Evolutionary conservation across 2,329 filamentous ascomycete genomes (phyloP).

Genomic region (Nemania abortiva): DNA sequence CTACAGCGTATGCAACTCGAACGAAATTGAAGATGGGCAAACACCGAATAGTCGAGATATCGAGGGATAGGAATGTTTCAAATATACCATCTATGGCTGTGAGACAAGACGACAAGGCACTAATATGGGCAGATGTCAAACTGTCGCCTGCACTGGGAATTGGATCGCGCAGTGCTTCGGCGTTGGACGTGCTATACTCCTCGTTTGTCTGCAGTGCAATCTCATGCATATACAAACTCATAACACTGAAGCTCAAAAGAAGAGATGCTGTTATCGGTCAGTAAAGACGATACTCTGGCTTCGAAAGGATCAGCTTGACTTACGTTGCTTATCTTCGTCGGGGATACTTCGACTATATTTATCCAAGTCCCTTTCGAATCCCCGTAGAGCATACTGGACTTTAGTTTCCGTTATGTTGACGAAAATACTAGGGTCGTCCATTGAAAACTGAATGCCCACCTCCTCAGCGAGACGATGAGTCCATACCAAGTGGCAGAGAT

Average conservation of each 20-base stretch:
- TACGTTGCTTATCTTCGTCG: constrained; percentile 66
- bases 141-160: constrained; percentile 55
- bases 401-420: constrained; percentile 71
- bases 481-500: constrained; percentile 70
- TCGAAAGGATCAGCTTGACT: constrained; percentile 50
- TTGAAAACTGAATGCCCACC: constrained; percentile 72
- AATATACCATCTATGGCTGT: constrained; percentile 75
- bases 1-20: constrained; percentile 76
- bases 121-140: constrained; percentile 71
- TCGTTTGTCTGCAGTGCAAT: constrained; percentile 73
- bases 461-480: constrained; percentile 76
- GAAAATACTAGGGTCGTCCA: constrained; percentile 71
- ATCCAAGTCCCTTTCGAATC: constrained; percentile 73
- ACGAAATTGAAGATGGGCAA: constrained; percentile 79
- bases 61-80: constrained; percentile 72
- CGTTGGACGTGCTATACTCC: constrained; percentile 57
- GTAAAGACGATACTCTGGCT: constrained; percentile 35
- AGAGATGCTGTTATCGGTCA: constrained; percentile 64
- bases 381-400: constrained; percentile 72
- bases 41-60: constrained; percentile 68
- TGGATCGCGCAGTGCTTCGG: constrained; percentile 59
- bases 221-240: constrained; percentile 82
- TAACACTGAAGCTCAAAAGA: constrained; percentile 71
- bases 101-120: constrained; percentile 75
- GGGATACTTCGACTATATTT: constrained; percentile 69